phyloP scores from a whole-genome alignment of 177 flowering plant species.

The Vitis hybrid region DNA sequence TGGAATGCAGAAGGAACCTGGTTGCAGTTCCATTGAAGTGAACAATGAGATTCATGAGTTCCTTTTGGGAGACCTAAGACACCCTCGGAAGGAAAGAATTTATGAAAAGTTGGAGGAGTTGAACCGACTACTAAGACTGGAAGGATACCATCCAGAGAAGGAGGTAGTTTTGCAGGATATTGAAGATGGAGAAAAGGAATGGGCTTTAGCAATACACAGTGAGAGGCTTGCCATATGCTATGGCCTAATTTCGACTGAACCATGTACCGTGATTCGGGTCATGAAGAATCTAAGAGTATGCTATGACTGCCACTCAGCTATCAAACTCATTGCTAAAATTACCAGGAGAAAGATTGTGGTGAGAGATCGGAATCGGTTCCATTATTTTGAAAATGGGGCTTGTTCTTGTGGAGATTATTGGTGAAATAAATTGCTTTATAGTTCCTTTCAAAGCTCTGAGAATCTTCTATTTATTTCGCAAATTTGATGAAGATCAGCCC shows the following conservation, averaged over 20 bases:
- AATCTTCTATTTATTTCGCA: no score
- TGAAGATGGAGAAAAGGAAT: slow-evolving; percentile 29
- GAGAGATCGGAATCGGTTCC: no score
- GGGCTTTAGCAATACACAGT: slow-evolving; percentile 32
- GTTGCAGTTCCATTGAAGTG: slow-evolving; percentile 33
- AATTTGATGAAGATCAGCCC: no score
- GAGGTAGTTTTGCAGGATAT: slow-evolving; percentile 37
- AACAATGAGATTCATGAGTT: slow-evolving; percentile 37
- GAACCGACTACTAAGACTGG: slow-evolving; percentile 9
- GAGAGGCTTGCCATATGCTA: slow-evolving; percentile 40
- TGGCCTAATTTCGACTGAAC: slow-evolving; percentile 37
- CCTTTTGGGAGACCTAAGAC: slow-evolving; percentile 32
- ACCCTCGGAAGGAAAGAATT: slow-evolving; percentile 31
- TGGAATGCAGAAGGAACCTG: slow-evolving; percentile 34
- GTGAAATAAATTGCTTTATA: slow-evolving; percentile 15
- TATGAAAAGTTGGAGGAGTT: slow-evolving; percentile 31
- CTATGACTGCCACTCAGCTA: slow-evolving; percentile 30
- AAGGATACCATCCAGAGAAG: slow-evolving; percentile 33
- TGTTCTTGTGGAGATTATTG: slow-evolving; percentile 48
- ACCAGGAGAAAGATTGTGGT: no score
- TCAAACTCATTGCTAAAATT: no score
- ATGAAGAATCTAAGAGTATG: slow-evolving; percentile 39
- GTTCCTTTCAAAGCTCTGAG: no score
- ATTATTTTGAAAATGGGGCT: neutral
- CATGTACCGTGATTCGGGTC: slow-evolving; percentile 24